phyloP scores from a whole-genome alignment of 208 protist species.

The Acanthamoeba lugdunensis region DNA sequence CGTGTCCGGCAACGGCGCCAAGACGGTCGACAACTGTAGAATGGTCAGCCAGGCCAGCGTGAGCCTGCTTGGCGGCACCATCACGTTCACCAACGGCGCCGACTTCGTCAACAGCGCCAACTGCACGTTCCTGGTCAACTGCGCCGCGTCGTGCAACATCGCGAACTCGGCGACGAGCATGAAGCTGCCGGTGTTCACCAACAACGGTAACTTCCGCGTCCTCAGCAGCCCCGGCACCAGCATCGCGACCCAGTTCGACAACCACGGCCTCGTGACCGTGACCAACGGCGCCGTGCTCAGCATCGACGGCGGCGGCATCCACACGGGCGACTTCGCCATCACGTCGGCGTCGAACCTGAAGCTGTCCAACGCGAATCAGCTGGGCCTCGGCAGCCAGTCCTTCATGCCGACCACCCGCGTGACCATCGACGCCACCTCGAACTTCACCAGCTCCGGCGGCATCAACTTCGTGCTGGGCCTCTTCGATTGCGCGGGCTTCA shows the following conservation, averaged over 20 bases:
- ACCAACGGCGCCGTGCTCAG: background rate
- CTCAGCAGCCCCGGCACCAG: constrained; percentile 30
- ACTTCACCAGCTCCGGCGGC: constrained; percentile 60
- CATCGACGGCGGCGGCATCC: constrained; percentile 59
- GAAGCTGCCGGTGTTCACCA: constrained; percentile 65
- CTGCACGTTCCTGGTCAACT: constrained; percentile 30
- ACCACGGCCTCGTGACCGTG: constrained; percentile 62
- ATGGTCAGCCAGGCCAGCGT: background rate
- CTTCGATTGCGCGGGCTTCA: constrained; percentile 22
- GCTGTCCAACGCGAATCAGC: constrained; percentile 56
- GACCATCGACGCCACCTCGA: constrained; percentile 49
- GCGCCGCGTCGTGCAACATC: constrained; percentile 4
- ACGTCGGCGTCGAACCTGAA: background rate
- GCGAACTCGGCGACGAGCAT: background rate
- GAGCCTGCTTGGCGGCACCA: constrained; percentile 12
- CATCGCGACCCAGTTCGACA: constrained; percentile 43
- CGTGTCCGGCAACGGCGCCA: constrained; percentile 42
- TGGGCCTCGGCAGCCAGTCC: constrained; percentile 47
- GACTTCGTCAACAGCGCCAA: constrained; percentile 30
- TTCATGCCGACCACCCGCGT: constrained; percentile 14
- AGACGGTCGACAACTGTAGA: background rate
- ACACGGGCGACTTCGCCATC: constrained; percentile 56
- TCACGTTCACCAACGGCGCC: constrained; percentile 19
- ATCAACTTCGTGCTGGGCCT: constrained; percentile 70
- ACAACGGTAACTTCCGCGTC: constrained; percentile 21